Base-by-base conservation (phyloP, 176 grass and related monocot species). In the Triticum urartu region DNA sequence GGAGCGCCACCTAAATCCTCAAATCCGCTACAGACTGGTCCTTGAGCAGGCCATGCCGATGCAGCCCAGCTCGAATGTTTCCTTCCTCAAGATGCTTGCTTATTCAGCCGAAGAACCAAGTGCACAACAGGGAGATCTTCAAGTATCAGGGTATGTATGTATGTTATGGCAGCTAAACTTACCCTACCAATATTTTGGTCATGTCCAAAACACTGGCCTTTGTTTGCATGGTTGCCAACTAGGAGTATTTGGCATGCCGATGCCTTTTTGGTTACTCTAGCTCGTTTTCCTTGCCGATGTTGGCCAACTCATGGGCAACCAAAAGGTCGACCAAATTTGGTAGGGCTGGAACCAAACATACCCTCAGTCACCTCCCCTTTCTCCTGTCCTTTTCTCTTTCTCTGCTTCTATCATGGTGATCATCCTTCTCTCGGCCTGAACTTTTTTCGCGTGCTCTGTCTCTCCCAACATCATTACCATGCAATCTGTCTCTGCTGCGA, bases 311-410 rank as follows among this genome's bases (percentile, higher is more conserved):
- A 21, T 59, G 56, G 56, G 56, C 56, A 59, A 59, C 20, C 56
- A 21, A 21, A 59, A 20, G 18, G 56, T 21, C 17, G n/a, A 59
- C 56, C 56, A 9, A 59, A 59, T 9, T 59, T 59, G 56, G 56
- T 21, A 59, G 56, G 56, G 56, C 56, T 59, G 7, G 56, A 59
- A 59, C 56, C 56, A 21, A 54, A 59, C 18, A 59, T 59, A 59
- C 56, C 50, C 56, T 43, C 48, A 6, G 15, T 93, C 88, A 95
- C 67, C 91, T 93, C 28, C 89, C 87, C 68, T 88, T 93, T 89
- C 89, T 91, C 91, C 89, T 86, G 11, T 92, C 91, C 50, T 89
- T 98, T 33, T 98, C 94, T 72, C 97, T 87, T 30, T 88, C 91
- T 69, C 89, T 82, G 30, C 89, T 91, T 56, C 80, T 87, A 20